Conservation (phyloP, 495 filamentous ascomycete genomes). For the Neurospora tetraspora region DNA sequence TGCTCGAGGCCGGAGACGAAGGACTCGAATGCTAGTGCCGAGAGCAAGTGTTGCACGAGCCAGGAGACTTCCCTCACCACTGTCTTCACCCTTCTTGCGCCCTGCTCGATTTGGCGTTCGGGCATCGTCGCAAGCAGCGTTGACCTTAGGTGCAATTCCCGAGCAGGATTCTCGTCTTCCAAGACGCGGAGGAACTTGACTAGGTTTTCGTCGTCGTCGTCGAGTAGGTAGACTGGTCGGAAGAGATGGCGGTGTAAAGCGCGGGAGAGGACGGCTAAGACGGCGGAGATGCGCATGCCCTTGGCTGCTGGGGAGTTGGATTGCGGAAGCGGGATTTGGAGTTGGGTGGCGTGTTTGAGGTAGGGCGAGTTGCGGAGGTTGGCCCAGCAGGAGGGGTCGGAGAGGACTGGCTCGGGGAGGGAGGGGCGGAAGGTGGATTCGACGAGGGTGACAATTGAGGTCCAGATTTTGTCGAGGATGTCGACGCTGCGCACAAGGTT, state of each 20-base stretch:
- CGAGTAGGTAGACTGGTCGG: constrained; percentile 26
- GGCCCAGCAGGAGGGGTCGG: constrained; percentile 27
- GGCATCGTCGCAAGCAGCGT: constrained; percentile 22
- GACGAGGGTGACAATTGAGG: constrained; percentile 26
- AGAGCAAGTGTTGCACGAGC: constrained; percentile 26
- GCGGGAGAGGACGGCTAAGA: constrained; percentile 26
- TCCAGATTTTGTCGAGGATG: constrained; percentile 31
- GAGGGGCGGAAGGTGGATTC: constrained; percentile 25
- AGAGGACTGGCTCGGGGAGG: constrained; percentile 22
- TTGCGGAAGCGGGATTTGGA: constrained; percentile 24
- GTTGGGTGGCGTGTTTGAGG: constrained; percentile 27
- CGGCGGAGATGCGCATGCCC: constrained; percentile 29
- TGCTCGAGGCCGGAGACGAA: constrained; percentile 23
- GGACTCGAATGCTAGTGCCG: constrained; percentile 24
- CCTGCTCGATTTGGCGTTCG: constrained; percentile 20
- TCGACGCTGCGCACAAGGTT: constrained; percentile 12
- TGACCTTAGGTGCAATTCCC: constrained; percentile 23
- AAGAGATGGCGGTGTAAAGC: constrained; percentile 26
- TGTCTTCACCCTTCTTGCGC: constrained; percentile 22
- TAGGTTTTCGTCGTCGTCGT: constrained; percentile 23
- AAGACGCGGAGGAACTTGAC: constrained; percentile 23
- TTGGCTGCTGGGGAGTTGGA: constrained; percentile 28
- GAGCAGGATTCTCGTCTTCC: constrained; percentile 25
- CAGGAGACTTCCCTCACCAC: constrained; percentile 28
- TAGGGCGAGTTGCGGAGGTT: constrained; percentile 28